phyloP scores from a whole-genome alignment of 2,329 filamentous ascomycete genomes.

The Colletotrichum scovillei region DNA sequence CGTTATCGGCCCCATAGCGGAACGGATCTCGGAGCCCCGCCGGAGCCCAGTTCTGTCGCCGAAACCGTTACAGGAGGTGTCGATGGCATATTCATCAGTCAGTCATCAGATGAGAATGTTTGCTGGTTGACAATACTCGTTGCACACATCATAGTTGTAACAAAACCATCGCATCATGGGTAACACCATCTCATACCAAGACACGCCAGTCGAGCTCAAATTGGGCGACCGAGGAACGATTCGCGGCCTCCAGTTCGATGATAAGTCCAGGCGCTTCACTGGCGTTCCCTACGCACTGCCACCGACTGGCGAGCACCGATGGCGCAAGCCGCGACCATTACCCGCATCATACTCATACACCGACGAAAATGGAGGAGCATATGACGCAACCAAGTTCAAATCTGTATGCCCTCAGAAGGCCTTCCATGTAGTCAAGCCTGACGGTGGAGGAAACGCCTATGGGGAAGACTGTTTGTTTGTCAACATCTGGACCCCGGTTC shows the following conservation, averaged over 20 bases:
- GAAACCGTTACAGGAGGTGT: neutral
- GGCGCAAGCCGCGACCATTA: constrained; percentile 50
- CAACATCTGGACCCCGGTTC: constrained; percentile 60
- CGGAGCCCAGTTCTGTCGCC: constrained; percentile 4
- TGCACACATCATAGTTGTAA: neutral
- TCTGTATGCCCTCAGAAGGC: constrained; percentile 53
- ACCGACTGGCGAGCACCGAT: constrained; percentile 49
- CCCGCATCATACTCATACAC: constrained; percentile 44
- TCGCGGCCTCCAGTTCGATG: constrained; percentile 47
- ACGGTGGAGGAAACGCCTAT: constrained; percentile 42
- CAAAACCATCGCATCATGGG: constrained; percentile 37
- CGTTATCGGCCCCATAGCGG: constrained; percentile 18
- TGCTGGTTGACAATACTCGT: neutral
- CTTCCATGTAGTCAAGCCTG: constrained; percentile 42
- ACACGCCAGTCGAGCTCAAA: constrained; percentile 39
- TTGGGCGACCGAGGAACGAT: constrained; percentile 44
- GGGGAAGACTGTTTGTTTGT: constrained; percentile 61
- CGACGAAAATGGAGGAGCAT: constrained; percentile 41
- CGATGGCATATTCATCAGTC: too few species aligned
- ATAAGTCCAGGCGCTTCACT: constrained; percentile 47
- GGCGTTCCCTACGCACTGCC: constrained; percentile 53
- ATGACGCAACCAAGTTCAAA: constrained; percentile 49
- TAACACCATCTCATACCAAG: constrained; percentile 42
- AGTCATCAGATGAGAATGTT: too few species aligned
- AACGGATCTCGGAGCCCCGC: constrained; percentile 5